Evolutionary conservation across 345 rosid genomes (phyloP).

Genomic region (Eucalyptus rudis): DNA sequence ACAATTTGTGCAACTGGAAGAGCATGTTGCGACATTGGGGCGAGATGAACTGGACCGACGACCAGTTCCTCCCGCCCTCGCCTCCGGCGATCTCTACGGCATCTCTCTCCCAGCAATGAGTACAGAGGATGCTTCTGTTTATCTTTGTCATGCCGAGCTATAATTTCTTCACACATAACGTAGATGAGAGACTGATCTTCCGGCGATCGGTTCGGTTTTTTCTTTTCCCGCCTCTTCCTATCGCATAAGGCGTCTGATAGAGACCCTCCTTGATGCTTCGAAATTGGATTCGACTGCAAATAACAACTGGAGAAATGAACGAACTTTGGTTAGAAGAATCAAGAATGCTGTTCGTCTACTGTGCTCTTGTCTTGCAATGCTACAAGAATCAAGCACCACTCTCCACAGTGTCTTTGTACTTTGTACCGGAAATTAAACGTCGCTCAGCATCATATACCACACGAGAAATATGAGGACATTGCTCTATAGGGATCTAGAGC

Average conservation of each 20-base stretch:
- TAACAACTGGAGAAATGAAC: background rate
- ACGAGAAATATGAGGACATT: background rate
- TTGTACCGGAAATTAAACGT: background rate
- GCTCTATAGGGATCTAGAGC: accelerated
- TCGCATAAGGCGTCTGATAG: background rate
- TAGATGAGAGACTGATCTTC: background rate
- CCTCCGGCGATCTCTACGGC: constrained; percentile 59
- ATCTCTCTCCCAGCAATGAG: constrained; percentile 21
- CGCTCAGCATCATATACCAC: background rate
- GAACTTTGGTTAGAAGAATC: background rate
- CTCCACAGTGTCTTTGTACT: background rate
- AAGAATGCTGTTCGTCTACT: background rate
- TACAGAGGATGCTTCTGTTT: background rate
- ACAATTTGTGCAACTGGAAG: constrained; percentile 77
- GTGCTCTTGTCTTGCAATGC: background rate
- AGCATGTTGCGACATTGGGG: constrained; percentile 94
- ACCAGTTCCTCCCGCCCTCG: constrained; percentile 37
- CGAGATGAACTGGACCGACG: constrained; percentile 66
- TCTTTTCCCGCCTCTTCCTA: background rate
- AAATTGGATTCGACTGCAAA: background rate
- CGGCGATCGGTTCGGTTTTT: background rate
- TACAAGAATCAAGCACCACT: background rate
- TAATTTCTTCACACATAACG: background rate
- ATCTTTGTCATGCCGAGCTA: background rate
- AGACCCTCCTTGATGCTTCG: background rate